A percentile compares a stretch with the other conserved stretches of the same genome.
Conservation (phyloP, 371 early-diverging fungal genomes). For the Rhizopus arrhizus region DNA sequence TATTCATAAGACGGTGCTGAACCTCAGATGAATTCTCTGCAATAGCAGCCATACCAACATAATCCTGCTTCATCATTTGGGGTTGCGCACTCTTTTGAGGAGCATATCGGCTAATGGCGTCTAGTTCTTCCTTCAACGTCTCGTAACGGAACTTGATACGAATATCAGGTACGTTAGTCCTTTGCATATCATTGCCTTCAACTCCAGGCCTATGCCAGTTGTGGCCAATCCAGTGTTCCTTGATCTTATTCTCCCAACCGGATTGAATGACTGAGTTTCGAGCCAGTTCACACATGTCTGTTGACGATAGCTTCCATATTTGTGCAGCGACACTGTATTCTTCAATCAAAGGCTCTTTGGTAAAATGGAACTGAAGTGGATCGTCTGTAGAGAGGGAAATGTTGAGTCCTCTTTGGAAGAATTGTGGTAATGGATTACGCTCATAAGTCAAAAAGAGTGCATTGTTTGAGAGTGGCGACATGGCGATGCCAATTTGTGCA, state of each 20-base stretch:
- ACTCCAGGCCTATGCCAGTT: slow-evolving; percentile 78
- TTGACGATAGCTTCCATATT: slow-evolving; percentile 94
- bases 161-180: slow-evolving; percentile 95
- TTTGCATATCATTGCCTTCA: slow-evolving; percentile 88
- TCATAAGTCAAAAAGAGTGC: slow-evolving; percentile 96
- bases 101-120: slow-evolving; percentile 42
- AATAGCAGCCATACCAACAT: background rate
- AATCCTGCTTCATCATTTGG: background rate
- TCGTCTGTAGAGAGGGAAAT: slow-evolving; percentile 97
- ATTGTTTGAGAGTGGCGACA: slow-evolving; percentile 99
- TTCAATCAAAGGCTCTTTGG: slow-evolving; percentile 98
- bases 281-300: slow-evolving; percentile 98
- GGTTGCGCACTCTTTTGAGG: no score
- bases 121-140: slow-evolving; percentile 84
- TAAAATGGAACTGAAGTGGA: slow-evolving; percentile 98
- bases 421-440: slow-evolving; percentile 93
- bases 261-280: slow-evolving; percentile 93
- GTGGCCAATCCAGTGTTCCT: slow-evolving; percentile 93
- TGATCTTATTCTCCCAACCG: slow-evolving; percentile 90
- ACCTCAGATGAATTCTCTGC: background rate
- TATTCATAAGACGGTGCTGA: background rate
- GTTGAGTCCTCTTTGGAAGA: slow-evolving; percentile 96
- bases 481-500: slow-evolving; percentile 95
- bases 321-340: slow-evolving; percentile 99
- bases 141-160: slow-evolving; percentile 87